A percentile compares a stretch with the other conserved stretches of the same genome.
Evolutionary conservation across 371 early-diverging fungal species (phyloP).

Genomic region (Dichotomocladium elegans): DNA sequence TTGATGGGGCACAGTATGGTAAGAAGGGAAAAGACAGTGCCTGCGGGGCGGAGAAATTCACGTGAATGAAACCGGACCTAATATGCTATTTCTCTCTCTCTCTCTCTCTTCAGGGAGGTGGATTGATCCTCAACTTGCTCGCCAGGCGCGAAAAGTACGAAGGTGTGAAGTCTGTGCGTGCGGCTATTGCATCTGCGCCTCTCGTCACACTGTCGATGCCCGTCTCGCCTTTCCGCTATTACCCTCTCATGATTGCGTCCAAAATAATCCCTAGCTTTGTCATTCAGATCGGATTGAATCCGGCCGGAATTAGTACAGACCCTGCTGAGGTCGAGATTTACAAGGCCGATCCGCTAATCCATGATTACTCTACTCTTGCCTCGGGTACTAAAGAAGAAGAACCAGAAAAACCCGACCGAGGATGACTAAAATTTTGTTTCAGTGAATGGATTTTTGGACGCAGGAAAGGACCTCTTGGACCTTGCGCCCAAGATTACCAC

Average conservation of each 20-base stretch:
- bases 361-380: conserved; percentile 37
- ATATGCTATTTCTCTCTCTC: too few species aligned
- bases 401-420: neutral
- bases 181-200: conserved; percentile 48
- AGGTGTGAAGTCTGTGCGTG: conserved; percentile 34
- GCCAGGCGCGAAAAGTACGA: conserved; percentile 31
- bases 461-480: conserved; percentile 14
- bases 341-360: conserved; percentile 52
- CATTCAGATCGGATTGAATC: conserved; percentile 34
- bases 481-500: conserved; percentile 14
- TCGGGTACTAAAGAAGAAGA: conserved; percentile 29
- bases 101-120: conserved; percentile 66
- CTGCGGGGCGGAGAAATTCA: neutral
- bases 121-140: conserved; percentile 50
- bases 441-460: conserved; percentile 34
- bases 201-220: conserved; percentile 30
- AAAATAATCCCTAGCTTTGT: conserved; percentile 45
- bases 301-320: conserved; percentile 46
- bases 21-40: conserved; percentile 1
- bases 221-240: conserved; percentile 30
- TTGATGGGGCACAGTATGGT: conserved; percentile 68
- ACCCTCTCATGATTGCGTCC: conserved; percentile 26
- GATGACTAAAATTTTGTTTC: neutral
- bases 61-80: neutral
- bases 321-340: conserved; percentile 41